Conservation (phyloP, 73 alveolate genomes). For the Paramecium bursaria region DNA sequence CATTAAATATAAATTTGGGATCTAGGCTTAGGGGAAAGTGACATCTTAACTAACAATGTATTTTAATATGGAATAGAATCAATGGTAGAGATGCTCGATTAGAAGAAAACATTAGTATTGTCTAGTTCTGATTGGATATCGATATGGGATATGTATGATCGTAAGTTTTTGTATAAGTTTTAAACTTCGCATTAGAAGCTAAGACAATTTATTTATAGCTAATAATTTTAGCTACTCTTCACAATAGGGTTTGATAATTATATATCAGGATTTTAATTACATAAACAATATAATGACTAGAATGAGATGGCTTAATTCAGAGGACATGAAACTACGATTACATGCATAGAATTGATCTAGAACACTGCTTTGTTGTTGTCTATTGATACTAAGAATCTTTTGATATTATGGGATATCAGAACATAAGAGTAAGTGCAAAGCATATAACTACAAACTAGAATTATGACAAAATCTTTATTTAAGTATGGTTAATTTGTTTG, state of each 20-base stretch:
- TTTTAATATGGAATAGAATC: conserved; percentile 1
- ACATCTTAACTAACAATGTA: neutral
- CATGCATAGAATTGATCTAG: conserved; percentile 13
- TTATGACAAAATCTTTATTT: conserved; percentile 8
- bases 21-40: neutral
- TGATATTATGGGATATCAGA: conserved; percentile 55
- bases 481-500: conserved; percentile 7
- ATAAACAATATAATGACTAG: conserved; percentile 45
- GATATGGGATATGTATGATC: conserved; percentile 56
- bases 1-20: conserved; percentile 27
- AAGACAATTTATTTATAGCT: neutral
- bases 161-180: conserved; percentile 17
- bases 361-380: conserved; percentile 7
- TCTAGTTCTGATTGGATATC: neutral
- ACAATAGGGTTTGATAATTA: conserved; percentile 46
- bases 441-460: conserved; percentile 14
- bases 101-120: neutral
- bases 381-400: conserved; percentile 22
- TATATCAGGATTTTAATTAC: conserved; percentile 24
- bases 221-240: conserved; percentile 2
- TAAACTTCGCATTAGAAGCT: neutral
- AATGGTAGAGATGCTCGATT: neutral
- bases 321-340: conserved; percentile 33
- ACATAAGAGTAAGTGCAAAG: conserved; percentile 16
- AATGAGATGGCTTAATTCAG: neutral